Evolutionary conservation across 441 rosid genomes (phyloP), one percentile per base, ranked within the genome.

Genomic region (Populus hybrid): DNA sequence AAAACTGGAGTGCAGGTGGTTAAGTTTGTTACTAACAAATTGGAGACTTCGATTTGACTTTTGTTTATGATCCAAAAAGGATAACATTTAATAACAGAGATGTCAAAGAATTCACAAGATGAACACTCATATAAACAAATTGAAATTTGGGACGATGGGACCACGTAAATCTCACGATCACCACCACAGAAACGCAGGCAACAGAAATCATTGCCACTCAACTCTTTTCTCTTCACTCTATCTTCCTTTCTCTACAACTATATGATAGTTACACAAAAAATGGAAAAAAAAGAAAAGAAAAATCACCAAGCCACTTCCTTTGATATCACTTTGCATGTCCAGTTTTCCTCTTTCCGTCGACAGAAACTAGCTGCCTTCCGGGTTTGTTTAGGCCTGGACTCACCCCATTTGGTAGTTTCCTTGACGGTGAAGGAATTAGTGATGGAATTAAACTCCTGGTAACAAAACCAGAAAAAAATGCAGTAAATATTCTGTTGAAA

Each of bases 391-490:
- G 68, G 35, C 82, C 82, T 35, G 84, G 79, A 69, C 81, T 87
- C 10, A 50, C 46, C 30, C 89, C 87, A 70, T 75, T 84, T 12
- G 88, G 77, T 71, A 64, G 69, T 84, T 86, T 93, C 87, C 84
- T 87, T 74, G 90, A 83, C 6, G 91, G 89, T 5, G 92, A 80
- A 69, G 97, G 97, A 70, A 90, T 91, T 79, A 88, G 75, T 32
- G 98, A 89, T 68, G 98, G 99, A 73, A 92, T 88, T 42, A 86
- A 73, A 79, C 94, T 92, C 92, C 96, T 90, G 84, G 46, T 71
- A 23, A 77, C 71, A 74, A 23, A 35, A 57, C 74, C 73, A 57
- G 35, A 76, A 72, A 69, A 42, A 73, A 7, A 12, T 36, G 1
- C 4, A 35, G 3, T 20, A 16, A 42, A 20, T 10, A 34, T 59